These are phyloP conservation scores for Aspergillus steynii DNA, from an alignment of 495 filamentous ascomycete genomes.

Conservation along the genomic window DNA sequence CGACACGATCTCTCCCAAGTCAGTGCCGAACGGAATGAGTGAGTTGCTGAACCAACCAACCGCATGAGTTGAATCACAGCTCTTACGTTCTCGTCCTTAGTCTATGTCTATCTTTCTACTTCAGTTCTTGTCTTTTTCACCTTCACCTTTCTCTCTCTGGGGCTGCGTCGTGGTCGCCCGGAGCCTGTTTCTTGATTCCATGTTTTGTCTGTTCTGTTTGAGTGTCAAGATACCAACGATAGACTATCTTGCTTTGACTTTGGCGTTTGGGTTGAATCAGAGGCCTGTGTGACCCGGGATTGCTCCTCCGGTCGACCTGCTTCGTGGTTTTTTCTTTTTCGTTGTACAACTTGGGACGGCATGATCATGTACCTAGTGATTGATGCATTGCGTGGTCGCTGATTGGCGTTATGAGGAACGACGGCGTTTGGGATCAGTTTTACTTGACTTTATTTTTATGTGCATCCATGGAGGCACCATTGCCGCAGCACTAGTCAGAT, in stretches of 20 bases:
- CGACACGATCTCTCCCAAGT: slow-evolving; percentile 40
- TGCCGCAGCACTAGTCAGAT: not conserved
- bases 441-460: not conserved
- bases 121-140: slow-evolving; percentile 15
- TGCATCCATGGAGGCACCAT: not conserved
- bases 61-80: slow-evolving; percentile 9
- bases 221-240: slow-evolving; percentile 43
- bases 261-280: slow-evolving; percentile 25
- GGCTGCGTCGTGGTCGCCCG: not conserved
- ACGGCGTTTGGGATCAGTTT: not conserved
- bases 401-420: not conserved
- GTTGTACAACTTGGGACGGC: not conserved
- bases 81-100: slow-evolving; percentile 6
- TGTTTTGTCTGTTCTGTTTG: slow-evolving; percentile 15
- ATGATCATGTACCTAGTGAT: not conserved
- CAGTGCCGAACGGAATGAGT: slow-evolving; percentile 40
- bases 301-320: not conserved
- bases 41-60: slow-evolving; percentile 30
- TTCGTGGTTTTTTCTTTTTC: not conserved
- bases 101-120: slow-evolving; percentile 11
- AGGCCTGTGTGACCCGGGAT: not conserved
- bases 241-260: slow-evolving; percentile 34
- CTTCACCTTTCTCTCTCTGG: slow-evolving; percentile 6
- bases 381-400: not conserved
- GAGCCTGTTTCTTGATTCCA: not conserved